These are phyloP conservation scores for Ustilago nuda DNA, from an alignment of 1,284 basidiomycete species.

Conservation along the genomic window DNA sequence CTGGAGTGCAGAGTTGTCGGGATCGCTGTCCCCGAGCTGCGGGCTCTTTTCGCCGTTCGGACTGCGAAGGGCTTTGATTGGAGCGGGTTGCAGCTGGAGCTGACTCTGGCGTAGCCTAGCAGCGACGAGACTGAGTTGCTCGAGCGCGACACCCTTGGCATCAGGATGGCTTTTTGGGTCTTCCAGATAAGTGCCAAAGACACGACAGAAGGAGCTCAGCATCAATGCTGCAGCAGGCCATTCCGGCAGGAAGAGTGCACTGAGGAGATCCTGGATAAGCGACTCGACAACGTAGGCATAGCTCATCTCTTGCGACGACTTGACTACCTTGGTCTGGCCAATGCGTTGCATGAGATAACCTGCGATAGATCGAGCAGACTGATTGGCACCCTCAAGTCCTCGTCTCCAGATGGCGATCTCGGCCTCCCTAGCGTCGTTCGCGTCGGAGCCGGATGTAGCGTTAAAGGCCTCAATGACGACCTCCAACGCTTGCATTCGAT, in stretches of 20 bases:
- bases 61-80: not conserved
- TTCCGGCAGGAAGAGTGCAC: slow-evolving; percentile 90
- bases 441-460: slow-evolving; percentile 19
- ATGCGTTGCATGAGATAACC: slow-evolving; percentile 79
- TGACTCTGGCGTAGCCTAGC: slow-evolving; percentile 76
- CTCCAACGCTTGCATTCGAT: slow-evolving; percentile 21
- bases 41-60: not conserved
- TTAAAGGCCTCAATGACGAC: slow-evolving; percentile 45
- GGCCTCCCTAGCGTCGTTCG: slow-evolving; percentile 25
- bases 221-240: slow-evolving; percentile 93
- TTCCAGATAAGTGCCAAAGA: slow-evolving; percentile 71
- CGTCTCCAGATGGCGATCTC: slow-evolving; percentile 45
- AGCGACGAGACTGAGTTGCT: slow-evolving; percentile 91
- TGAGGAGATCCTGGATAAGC: slow-evolving; percentile 86
- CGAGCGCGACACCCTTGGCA: slow-evolving; percentile 83
- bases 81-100: slow-evolving; percentile 20
- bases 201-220: slow-evolving; percentile 58
- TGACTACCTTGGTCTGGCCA: slow-evolving; percentile 56
- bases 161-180: slow-evolving; percentile 77
- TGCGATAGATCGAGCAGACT: slow-evolving; percentile 78
- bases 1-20: not conserved
- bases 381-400: slow-evolving; percentile 52
- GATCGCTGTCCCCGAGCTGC: not conserved
- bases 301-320: slow-evolving; percentile 56
- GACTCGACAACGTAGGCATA: slow-evolving; percentile 91